These are phyloP conservation scores for Arthrobotrys sphaeroides DNA, from an alignment of 2,329 filamentous ascomycete genomes.

Conservation along the genomic window DNA sequence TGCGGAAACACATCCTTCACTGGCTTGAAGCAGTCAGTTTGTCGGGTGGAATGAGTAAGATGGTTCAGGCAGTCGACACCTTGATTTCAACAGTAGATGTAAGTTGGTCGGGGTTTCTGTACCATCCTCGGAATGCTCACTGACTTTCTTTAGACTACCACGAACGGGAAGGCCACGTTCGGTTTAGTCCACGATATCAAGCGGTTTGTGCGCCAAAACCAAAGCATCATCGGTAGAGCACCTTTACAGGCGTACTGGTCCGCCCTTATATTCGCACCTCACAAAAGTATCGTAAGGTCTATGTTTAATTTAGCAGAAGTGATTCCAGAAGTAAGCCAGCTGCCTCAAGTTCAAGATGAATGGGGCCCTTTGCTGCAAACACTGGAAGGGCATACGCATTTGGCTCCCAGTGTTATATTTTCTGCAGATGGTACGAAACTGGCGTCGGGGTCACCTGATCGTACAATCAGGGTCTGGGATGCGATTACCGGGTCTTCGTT, in stretches of 20 bases:
- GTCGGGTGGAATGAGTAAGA: slow-evolving; percentile 56
- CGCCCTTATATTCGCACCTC: slow-evolving; percentile 4
- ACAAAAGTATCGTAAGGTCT: slow-evolving; percentile 3
- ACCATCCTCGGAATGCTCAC: neutral
- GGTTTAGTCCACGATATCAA: slow-evolving; percentile 12
- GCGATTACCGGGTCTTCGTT: too few relatives aligned
- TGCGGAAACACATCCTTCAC: slow-evolving; percentile 60
- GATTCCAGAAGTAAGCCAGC: neutral
- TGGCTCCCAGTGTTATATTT: slow-evolving; percentile 35
- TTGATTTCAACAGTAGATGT: neutral
- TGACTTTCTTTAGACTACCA: neutral
- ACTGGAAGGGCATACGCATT: slow-evolving; percentile 7
- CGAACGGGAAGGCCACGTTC: neutral
- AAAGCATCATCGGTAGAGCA: neutral
- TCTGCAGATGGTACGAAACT: slow-evolving; percentile 47
- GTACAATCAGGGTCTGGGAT: slow-evolving; percentile 63
- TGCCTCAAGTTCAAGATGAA: neutral
- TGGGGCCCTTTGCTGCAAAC: neutral
- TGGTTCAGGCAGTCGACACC: slow-evolving; percentile 28
- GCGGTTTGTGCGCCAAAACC: slow-evolving; percentile 25
- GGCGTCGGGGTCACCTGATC: slow-evolving; percentile 52
- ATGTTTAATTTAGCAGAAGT: neutral
- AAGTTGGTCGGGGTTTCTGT: neutral
- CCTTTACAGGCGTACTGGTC: slow-evolving; percentile 28
- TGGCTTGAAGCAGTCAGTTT: slow-evolving; percentile 61